Evolutionary conservation across 78 protist species (phyloP).

Genomic region (Pigoraptor vietnamica): DNA sequence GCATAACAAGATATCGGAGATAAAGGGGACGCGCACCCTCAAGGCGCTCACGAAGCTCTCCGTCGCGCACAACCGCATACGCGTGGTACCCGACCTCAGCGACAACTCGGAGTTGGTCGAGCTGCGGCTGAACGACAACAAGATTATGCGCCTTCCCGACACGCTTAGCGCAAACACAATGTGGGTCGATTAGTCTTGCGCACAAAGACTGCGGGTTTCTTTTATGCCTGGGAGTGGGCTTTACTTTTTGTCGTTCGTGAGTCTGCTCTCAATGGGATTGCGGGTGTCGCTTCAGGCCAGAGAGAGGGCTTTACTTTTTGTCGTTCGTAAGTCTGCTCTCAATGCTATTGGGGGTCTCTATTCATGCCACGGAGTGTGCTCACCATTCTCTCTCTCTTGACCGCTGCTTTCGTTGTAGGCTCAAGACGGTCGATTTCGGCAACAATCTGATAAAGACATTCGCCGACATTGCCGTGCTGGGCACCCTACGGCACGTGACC

Average conservation of each 20-base stretch:
- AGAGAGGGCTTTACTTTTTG: not conserved
- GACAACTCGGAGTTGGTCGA: not conserved
- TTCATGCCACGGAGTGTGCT: no score
- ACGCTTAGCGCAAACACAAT: not conserved
- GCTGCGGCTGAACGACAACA: conserved; percentile 23
- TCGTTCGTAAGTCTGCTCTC: not conserved
- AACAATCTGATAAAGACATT: not conserved
- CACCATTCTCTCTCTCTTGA: no score
- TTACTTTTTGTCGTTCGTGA: no score
- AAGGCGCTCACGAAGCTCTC: conserved; percentile 9
- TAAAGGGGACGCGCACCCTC: not conserved
- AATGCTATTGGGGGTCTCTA: no score
- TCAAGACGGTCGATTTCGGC: not conserved
- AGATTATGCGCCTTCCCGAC: conserved; percentile 8
- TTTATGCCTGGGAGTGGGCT: not conserved
- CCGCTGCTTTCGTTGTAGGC: no score
- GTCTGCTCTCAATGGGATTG: no score
- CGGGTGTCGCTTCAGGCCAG: no score
- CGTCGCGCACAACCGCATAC: conserved; percentile 15
- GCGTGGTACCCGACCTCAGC: conserved; percentile 1
- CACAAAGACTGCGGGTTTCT: no score
- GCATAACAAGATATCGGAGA: not conserved
- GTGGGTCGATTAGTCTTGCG: no score
- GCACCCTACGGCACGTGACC: not conserved
- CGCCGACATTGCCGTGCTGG: not conserved